A percentile compares a stretch with the other conserved stretches of the same genome.
phyloP scores from a whole-genome alignment of 164 flowering plant species.

The Santalum album region DNA sequence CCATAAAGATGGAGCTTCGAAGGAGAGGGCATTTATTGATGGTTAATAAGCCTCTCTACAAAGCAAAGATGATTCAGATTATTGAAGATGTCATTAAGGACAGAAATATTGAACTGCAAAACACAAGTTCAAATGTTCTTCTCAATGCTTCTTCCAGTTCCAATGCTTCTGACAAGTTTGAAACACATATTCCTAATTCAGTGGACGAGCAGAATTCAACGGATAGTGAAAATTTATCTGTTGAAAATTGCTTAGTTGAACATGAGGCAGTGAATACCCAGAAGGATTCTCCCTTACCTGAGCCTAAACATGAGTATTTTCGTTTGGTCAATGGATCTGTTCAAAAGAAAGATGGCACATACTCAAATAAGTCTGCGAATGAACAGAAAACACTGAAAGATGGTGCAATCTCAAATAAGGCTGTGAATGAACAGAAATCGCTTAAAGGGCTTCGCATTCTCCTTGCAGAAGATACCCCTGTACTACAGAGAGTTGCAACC shows the following conservation, averaged over 20 bases:
- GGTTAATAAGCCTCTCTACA: slow-evolving; percentile 78
- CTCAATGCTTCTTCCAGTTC: slow-evolving; percentile 49
- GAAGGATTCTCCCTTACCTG: no score
- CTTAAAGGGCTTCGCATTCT: slow-evolving; percentile 71
- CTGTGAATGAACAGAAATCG: slow-evolving; percentile 28
- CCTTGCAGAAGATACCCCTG: slow-evolving; percentile 94
- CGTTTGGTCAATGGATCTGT: slow-evolving; percentile 7
- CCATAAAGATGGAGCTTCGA: slow-evolving; percentile 70
- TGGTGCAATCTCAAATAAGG: slow-evolving; percentile 14
- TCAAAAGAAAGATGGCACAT: slow-evolving; percentile 13
- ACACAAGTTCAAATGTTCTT: slow-evolving; percentile 21
- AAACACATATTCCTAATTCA: slow-evolving; percentile 14
- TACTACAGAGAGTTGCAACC: slow-evolving; percentile 85
- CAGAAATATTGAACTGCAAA: slow-evolving; percentile 30
- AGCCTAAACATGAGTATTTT: no score
- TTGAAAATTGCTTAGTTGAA: slow-evolving; percentile 29
- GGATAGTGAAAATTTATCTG: no score
- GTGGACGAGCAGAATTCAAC: no score
- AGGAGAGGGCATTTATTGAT: slow-evolving; percentile 62
- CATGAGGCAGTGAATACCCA: no score
- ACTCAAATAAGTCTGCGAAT: slow-evolving; percentile 16
- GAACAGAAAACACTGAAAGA: slow-evolving; percentile 40
- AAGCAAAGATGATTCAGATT: slow-evolving; percentile 76
- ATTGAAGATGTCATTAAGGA: slow-evolving; percentile 57
- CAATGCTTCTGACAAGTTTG: slow-evolving; percentile 57